phyloP scores from a whole-genome alignment of 1,284 basidiomycete genomes.

The Lentinula novae-zelandiae region DNA sequence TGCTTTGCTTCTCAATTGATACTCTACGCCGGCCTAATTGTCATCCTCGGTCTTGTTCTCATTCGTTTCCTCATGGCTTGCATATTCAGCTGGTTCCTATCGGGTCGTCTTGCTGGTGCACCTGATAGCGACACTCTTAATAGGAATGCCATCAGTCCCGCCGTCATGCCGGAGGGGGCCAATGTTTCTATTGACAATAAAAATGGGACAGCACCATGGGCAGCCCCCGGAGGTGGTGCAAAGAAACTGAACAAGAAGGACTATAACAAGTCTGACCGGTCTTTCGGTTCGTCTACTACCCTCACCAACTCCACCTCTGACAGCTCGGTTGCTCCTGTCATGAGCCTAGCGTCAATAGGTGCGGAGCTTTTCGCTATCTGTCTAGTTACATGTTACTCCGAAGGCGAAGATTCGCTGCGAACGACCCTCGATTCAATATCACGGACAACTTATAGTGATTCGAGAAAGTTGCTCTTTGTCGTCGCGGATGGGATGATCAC shows the following conservation, averaged over 20 bases:
- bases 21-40: conserved; percentile 87
- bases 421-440: conserved; percentile 94
- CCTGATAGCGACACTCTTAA: conserved; percentile 67
- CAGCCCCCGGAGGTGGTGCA: conserved; percentile 42
- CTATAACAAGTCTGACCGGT: conserved; percentile 40
- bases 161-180: conserved; percentile 93
- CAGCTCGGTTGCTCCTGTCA: conserved; percentile 53
- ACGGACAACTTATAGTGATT: conserved; percentile 86
- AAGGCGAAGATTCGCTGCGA: conserved; percentile 89
- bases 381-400: conserved; percentile 96
- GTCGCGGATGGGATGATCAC: conserved; percentile 99
- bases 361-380: conserved; percentile 93
- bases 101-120: conserved; percentile 71
- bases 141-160: conserved; percentile 83
- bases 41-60: conserved; percentile 89
- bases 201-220: conserved; percentile 93
- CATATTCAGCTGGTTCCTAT: conserved; percentile 95
- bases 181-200: conserved; percentile 86
- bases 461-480: conserved; percentile 89
- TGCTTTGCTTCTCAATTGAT: conserved; percentile 92
- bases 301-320: conserved; percentile 40
- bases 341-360: conserved; percentile 86
- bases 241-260: conserved; percentile 47
- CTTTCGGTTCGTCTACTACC: conserved; percentile 46
- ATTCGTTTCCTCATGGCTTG: conserved; percentile 96